These are phyloP conservation scores for Coniochaeta sp. DNA, from an alignment of 2,329 filamentous ascomycete species.

Conservation along the genomic window DNA sequence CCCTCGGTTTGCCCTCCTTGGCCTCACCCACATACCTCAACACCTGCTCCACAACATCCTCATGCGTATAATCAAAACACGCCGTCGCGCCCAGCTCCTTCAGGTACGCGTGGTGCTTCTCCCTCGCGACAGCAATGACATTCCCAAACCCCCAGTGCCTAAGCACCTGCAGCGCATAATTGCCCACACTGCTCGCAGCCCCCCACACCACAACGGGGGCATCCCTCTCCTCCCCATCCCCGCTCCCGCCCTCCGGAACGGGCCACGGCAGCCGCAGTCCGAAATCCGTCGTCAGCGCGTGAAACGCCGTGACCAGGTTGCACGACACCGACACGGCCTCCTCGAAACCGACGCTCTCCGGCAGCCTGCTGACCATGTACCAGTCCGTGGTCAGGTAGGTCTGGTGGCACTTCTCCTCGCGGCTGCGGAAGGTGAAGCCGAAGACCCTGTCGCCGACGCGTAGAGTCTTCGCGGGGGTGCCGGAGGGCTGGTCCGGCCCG, in stretches of 20 bases:
- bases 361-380: constrained; percentile 39
- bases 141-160: constrained; percentile 43
- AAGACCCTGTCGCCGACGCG: constrained; percentile 47
- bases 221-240: constrained; percentile 17
- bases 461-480: no score
- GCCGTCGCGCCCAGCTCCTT: constrained; percentile 32
- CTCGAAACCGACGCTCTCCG: constrained; percentile 28
- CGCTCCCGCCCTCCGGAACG: constrained; percentile 23
- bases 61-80: constrained; percentile 39
- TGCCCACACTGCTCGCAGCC: constrained; percentile 43
- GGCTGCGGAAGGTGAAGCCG: constrained; percentile 40
- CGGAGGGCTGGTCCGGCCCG: constrained; percentile 25
- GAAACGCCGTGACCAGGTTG: constrained; percentile 53
- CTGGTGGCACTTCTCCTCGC: constrained; percentile 45
- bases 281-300: constrained; percentile 41
- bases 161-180: constrained; percentile 41
- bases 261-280: constrained; percentile 50
- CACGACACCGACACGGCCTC: constrained; percentile 46
- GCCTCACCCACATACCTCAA: constrained; percentile 14
- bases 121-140: constrained; percentile 39
- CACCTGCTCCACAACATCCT: constrained; percentile 26
- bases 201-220: constrained; percentile 43
- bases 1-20: constrained; percentile 12
- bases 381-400: constrained; percentile 44
- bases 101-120: constrained; percentile 35